A percentile compares a stretch with the other conserved stretches of the same genome.
phyloP scores from a whole-genome alignment of 352 stramenopile genomes.

The Pythium brassicae region DNA sequence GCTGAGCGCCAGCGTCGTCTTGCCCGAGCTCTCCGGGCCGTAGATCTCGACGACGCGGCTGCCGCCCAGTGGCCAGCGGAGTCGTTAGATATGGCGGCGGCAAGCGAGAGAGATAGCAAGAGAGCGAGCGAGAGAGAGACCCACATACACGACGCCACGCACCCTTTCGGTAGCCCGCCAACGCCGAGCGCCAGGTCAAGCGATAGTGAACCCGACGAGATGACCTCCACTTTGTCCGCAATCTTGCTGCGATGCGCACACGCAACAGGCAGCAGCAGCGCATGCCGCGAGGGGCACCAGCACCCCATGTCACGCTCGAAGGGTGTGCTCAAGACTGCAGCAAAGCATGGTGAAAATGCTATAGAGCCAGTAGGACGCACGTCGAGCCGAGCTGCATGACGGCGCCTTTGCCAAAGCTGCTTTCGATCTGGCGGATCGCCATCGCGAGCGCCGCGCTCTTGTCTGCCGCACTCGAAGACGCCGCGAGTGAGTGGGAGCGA shows the following conservation, averaged over 20 bases:
- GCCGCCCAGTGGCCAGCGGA: no score
- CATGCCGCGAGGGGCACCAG: not conserved
- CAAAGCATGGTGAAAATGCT: not conserved
- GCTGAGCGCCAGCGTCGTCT: conserved; percentile 97
- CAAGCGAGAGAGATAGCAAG: no score
- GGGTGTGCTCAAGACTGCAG: no score
- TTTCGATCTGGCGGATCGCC: conserved; percentile 95
- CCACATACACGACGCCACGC: not conserved
- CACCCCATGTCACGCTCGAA: no score
- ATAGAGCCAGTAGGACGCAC: conserved; percentile 14
- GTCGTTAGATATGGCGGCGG: no score
- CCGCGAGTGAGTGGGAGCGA: not conserved
- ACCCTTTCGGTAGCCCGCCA: conserved; percentile 94
- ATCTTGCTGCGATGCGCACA: conserved; percentile 43
- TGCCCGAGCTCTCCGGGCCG: conserved; percentile 96
- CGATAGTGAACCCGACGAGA: conserved; percentile 93
- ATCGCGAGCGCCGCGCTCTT: conserved; percentile 89
- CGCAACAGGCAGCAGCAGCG: not conserved
- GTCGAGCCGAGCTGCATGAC: conserved; percentile 96
- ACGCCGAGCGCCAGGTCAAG: conserved; percentile 89
- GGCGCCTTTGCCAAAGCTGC: conserved; percentile 93
- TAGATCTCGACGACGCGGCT: conserved; percentile 98
- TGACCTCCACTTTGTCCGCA: conserved; percentile 89
- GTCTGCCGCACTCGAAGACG: conserved; percentile 24
- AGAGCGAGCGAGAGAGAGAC: not conserved